Base-by-base conservation (phyloP, 2,329 filamentous ascomycete species). In the Pseudocercospora fuligena region DNA sequence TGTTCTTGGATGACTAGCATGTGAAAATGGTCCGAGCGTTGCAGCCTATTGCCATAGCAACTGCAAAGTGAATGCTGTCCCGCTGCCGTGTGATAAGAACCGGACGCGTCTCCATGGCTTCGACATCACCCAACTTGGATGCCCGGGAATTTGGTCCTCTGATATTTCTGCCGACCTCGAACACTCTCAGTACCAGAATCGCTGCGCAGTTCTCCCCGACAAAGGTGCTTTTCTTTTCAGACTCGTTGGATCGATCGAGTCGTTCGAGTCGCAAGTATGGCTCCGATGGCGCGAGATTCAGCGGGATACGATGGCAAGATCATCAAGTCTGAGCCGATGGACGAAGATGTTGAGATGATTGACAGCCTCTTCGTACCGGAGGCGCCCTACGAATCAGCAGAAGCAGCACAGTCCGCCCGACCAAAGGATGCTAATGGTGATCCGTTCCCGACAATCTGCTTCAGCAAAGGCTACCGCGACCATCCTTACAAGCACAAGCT, bases 401-500 rank as follows among this genome's bases (percentile, higher is more conserved):
- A 16, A 21, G 43, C 43, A 4, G 43, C 43, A 4, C 43, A 47
- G 43, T 47, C 16, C 12, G 43, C 3, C 43, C 43, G 43, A 7
- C 43, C 43, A 47, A 57, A 54, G 19, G 57, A 63, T n/a, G 25
- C 51, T 19, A 43, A 62, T n/a, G 66, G 61, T 11, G 29, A 60
- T 14, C 21, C 49, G 2, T 61, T 64, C 57, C 36, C 58, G 6
- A 64, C 61, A n/a, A 29, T 36, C 21, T 67, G 65, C 49, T 64
- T 64, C 47, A 57, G 61, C 33, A 11, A 5, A 7, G 47, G 33
- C n/a, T 64, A 64, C 27, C 40, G 36, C 9, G 12, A 19, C 9
- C 65, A 60, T 19, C 61, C 65, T n/a, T 57, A 64, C 9, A 57
- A 63, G 19, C 65, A 67, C 49, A 46, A 49, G 3, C 61, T 67